Evolutionary conservation across 2,329 filamentous ascomycete genomes (phyloP).

Genomic region (Stromatinia cepivora): DNA sequence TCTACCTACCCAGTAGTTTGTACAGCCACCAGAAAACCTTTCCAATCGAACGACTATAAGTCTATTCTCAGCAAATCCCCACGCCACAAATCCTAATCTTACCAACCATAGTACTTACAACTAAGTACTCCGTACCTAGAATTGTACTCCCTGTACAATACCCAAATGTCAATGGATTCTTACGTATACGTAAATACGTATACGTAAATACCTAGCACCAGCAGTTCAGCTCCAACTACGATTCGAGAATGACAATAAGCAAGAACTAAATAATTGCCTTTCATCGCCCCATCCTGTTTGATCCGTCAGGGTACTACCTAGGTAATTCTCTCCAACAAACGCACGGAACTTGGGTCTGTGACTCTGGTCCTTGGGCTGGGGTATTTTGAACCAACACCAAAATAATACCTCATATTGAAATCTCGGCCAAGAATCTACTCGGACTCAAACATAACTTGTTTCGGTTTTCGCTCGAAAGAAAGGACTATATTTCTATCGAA

Average conservation of each 20-base stretch:
- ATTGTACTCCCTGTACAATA: too few species aligned
- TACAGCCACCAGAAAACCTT: background rate
- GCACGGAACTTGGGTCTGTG: conserved; percentile 6
- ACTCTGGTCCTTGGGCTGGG: background rate
- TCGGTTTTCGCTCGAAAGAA: background rate
- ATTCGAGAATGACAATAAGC: background rate
- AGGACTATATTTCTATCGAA: background rate
- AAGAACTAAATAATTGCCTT: background rate
- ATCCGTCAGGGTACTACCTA: background rate
- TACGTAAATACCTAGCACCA: background rate
- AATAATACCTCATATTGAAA: conserved; percentile 3
- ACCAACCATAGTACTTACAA: background rate
- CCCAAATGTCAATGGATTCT: background rate
- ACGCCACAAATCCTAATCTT: background rate
- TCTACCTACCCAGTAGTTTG: background rate
- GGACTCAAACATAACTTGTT: background rate
- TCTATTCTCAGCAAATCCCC: background rate
- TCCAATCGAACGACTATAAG: background rate
- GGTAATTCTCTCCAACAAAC: background rate
- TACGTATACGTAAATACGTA: background rate
- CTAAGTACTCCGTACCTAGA: too few species aligned
- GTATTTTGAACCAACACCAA: background rate
- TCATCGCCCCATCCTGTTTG: background rate
- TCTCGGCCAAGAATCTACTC: background rate
- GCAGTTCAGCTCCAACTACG: background rate